Conservation (phyloP, 2,329 filamentous ascomycete genomes). For the Pezicula radicicola region DNA sequence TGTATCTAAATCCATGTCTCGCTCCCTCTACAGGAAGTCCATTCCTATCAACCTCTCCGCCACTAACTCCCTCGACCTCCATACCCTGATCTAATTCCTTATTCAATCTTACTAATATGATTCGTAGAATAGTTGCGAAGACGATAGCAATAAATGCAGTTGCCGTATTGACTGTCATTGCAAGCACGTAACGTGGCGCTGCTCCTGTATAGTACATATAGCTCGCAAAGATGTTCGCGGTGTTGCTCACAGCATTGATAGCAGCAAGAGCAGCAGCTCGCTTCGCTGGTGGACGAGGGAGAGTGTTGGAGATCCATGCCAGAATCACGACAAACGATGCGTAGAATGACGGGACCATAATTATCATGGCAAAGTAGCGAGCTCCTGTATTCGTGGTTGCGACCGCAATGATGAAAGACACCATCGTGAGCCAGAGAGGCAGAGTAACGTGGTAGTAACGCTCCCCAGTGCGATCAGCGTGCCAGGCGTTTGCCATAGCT, state of each 20-base stretch:
- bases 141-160: slow-evolving; percentile 61
- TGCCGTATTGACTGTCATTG: slow-evolving; percentile 64
- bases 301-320: slow-evolving; percentile 31
- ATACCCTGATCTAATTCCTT: slow-evolving; percentile 53
- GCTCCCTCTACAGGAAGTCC: neutral
- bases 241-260: slow-evolving; percentile 35
- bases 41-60: neutral
- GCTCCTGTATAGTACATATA: slow-evolving; percentile 28
- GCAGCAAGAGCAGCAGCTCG: slow-evolving; percentile 38
- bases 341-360: slow-evolving; percentile 36
- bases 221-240: slow-evolving; percentile 32
- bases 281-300: slow-evolving; percentile 38
- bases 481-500: slow-evolving; percentile 32
- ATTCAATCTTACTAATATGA: slow-evolving; percentile 61
- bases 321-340: slow-evolving; percentile 33
- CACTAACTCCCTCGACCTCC: slow-evolving; percentile 22
- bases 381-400: slow-evolving; percentile 33
- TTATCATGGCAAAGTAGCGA: slow-evolving; percentile 40
- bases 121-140: slow-evolving; percentile 56
- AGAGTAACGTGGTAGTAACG: slow-evolving; percentile 31
- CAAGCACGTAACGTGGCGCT: slow-evolving; percentile 31
- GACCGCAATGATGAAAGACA: slow-evolving; percentile 32
- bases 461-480: slow-evolving; percentile 35
- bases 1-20: neutral
- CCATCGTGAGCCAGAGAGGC: slow-evolving; percentile 30